phyloP scores from a whole-genome alignment of 257 asterid species.

The Eustoma russellianum region DNA sequence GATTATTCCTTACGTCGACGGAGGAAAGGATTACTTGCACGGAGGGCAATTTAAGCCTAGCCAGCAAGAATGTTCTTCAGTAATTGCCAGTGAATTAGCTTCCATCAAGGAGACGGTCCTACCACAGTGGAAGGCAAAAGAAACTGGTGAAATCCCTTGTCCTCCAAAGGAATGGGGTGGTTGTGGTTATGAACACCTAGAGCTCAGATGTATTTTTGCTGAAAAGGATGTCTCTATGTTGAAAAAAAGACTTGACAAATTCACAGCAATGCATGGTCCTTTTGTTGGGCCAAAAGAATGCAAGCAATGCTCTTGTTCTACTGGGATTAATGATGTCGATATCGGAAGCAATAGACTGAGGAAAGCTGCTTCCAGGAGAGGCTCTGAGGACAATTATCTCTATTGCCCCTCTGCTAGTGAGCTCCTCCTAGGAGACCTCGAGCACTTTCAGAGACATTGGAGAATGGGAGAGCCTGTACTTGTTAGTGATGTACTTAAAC shows the following conservation, averaged over 20 bases:
- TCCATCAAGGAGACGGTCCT: constrained; percentile 16
- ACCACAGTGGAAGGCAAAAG: constrained; percentile 34
- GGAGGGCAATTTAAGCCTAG: constrained; percentile 9
- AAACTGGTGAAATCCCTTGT: constrained; percentile 44
- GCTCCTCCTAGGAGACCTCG: constrained; percentile 25
- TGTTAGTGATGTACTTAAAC: constrained; percentile 32
- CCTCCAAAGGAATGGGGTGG: constrained; percentile 47
- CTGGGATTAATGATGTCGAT: constrained; percentile 7
- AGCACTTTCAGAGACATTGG: constrained; percentile 63
- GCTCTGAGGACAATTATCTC: constrained; percentile 40
- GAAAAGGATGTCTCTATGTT: constrained; percentile 30
- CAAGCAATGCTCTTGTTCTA: constrained; percentile 29
- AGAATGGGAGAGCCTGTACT: constrained; percentile 51
- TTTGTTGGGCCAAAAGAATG: constrained; percentile 9
- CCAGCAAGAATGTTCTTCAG: background rate
- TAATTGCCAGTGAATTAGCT: constrained; percentile 2
- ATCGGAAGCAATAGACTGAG: constrained; percentile 11
- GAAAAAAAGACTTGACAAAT: constrained; percentile 19
- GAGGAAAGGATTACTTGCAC: constrained; percentile 20
- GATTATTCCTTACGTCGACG: constrained; percentile 13
- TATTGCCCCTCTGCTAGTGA: constrained; percentile 44
- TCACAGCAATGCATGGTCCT: constrained; percentile 8
- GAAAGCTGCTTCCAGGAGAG: constrained; percentile 31
- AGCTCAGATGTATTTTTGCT: constrained; percentile 31
- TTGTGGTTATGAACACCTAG: constrained; percentile 37